phyloP scores from a whole-genome alignment of 495 filamentous ascomycete genomes.

The Venustampulla echinocandica region DNA sequence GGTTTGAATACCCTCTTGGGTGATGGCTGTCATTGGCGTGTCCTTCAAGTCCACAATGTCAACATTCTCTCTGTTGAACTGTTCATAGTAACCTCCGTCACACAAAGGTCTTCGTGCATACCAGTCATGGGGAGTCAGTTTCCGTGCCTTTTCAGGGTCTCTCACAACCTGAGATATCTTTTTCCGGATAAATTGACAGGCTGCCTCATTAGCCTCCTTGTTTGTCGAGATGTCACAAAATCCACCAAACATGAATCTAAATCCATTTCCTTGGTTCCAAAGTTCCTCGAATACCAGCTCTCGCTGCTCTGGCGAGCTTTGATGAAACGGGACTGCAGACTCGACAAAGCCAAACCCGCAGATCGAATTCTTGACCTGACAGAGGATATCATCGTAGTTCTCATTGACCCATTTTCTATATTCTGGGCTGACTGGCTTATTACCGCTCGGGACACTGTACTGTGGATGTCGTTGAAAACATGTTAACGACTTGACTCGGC shows the following conservation, averaged over 20 bases:
- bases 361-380: not conserved
- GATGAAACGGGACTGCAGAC: not conserved
- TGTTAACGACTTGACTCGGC: conserved; percentile 43
- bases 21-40: conserved; percentile 48
- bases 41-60: conserved; percentile 37
- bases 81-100: conserved; percentile 59
- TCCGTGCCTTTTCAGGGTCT: conserved; percentile 3
- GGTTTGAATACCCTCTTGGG: conserved; percentile 47
- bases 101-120: conserved; percentile 51
- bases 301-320: not conserved
- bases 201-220: conserved; percentile 5
- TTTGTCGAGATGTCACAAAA: conserved; percentile 6
- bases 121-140: conserved; percentile 37
- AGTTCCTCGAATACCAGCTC: conserved; percentile 1
- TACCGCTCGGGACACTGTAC: conserved; percentile 4
- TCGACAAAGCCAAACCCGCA: conserved; percentile 6
- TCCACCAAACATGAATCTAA: conserved; percentile 8
- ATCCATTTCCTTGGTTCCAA: conserved; percentile 5
- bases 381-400: not conserved
- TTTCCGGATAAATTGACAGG: conserved; percentile 6
- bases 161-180: conserved; percentile 2
- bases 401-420: conserved; percentile 1
- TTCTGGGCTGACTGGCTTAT: not conserved
- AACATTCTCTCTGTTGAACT: conserved; percentile 52
- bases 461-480: conserved; percentile 49